Conservation (phyloP, 2,329 filamentous ascomycete genomes). For the Pestalotiopsis sp. region DNA sequence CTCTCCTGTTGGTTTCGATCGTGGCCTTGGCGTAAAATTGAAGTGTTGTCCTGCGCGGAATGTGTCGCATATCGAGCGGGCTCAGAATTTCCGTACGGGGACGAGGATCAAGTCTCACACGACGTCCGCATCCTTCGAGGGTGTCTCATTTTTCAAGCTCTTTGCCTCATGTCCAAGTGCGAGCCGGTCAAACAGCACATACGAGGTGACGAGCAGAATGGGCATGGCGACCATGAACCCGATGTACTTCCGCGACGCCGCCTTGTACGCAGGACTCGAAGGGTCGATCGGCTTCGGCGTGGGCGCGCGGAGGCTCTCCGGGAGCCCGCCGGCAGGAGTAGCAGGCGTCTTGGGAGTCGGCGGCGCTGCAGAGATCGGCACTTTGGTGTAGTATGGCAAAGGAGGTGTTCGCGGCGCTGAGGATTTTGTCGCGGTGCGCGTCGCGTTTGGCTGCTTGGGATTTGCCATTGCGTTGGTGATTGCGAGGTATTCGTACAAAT, state of each 20-base stretch:
- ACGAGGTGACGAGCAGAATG: conserved; percentile 58
- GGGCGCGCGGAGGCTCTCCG: conserved; percentile 16
- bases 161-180: conserved; percentile 26
- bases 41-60: no score
- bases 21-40: no score
- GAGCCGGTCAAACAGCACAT: conserved; percentile 50
- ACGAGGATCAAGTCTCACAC: not conserved
- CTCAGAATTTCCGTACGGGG: not conserved
- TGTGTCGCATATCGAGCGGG: no score
- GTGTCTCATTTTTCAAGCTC: not conserved
- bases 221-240: conserved; percentile 55
- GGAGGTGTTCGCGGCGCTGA: not conserved
- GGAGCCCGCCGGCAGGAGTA: not conserved
- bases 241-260: conserved; percentile 48
- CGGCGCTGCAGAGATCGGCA: not conserved
- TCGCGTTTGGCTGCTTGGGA: not conserved
- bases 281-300: conserved; percentile 28
- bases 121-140: not conserved
- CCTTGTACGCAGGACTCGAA: conserved; percentile 38
- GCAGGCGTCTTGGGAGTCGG: not conserved
- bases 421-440: not conserved
- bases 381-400: not conserved
- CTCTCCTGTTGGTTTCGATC: no score
- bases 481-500: not conserved
- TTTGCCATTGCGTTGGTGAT: not conserved